Evolutionary conservation across 1,284 basidiomycete genomes (phyloP), one percentile per base, ranked within the genome.

Genomic region (Singerocomus inundabilis): DNA sequence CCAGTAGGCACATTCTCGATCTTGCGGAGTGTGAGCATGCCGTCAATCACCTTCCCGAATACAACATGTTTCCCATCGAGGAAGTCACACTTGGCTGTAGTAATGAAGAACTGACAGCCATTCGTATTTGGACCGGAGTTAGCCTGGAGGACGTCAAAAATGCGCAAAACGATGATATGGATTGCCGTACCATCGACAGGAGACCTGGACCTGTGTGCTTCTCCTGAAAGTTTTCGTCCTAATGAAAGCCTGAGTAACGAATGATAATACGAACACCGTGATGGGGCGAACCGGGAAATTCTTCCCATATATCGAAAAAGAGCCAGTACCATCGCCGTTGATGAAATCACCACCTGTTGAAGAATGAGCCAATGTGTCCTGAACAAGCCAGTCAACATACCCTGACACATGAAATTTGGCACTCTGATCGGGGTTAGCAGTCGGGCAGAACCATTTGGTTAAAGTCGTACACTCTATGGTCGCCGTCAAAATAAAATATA

Each of bases 71-170:
- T 98, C 46, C 88, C 89, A 64, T 98, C 93, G 35, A 98, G 78
- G 69, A 98, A 99, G 57, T 93, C 90, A 55, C 93, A 95, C 52
- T 91, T 88, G 13, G 87, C 92, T 0, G 91, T 93, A 0, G 96
- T 99, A 63, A 99, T 88, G 77, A 99, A 99, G 77, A 99, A 99
- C 84, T 93, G 92, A 68, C 91, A 96, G 3, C 94, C 94, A 62
- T 98, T 97, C 5, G 93, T 95, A 63, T 91, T 87, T 1, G 88
- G 81, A 4, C 93, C 93, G 0, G 93, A 95, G 70, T 97, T 97
- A 1, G 93, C 93, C 92, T 94, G 58, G 13, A 45, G 16, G 51
- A 33, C 25, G 21, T 50, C 16, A 41, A 44, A 6, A 21, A n/a
- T 28, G 15, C 28, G 43, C 44, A 46, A 31, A 33, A 38, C 35